Conservation (phyloP, 2,329 filamentous ascomycete species). For the Cytospora leucostoma region DNA sequence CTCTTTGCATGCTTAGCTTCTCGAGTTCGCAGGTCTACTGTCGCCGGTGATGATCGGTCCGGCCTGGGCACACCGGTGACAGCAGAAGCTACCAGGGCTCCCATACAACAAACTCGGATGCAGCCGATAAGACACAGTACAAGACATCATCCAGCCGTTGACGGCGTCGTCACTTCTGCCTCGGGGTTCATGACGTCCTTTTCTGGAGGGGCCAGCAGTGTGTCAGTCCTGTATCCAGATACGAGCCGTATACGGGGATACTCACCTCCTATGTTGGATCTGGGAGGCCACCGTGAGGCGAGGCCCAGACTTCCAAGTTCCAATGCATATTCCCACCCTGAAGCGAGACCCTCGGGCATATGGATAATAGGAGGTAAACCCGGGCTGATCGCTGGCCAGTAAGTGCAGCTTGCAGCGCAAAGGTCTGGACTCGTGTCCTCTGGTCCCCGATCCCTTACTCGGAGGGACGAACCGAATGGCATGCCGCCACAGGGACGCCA, state of each 20-base stretch:
- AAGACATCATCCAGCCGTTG: not conserved
- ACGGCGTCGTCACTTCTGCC: not conserved
- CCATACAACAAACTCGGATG: not conserved
- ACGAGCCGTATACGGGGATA: not conserved
- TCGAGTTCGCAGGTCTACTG: not conserved
- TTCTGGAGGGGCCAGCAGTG: not conserved
- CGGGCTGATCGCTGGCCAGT: not conserved
- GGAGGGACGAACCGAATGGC: constrained; percentile 5
- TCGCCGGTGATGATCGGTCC: not conserved
- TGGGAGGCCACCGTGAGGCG: not conserved
- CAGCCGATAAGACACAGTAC: not conserved
- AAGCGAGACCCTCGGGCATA: not conserved
- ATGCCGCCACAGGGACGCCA: constrained; percentile 15
- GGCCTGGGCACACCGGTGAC: not conserved
- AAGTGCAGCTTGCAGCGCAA: too few relatives aligned
- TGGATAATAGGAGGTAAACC: not conserved
- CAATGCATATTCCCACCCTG: not conserved
- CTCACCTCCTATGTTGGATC: not conserved
- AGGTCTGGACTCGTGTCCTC: too few relatives aligned
- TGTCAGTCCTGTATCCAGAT: not conserved
- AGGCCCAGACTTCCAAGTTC: not conserved
- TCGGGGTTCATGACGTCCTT: not conserved
- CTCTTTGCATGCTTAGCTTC: not conserved
- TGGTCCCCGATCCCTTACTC: not conserved
- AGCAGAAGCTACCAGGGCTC: not conserved